Evolutionary conservation across 208 protist genomes (phyloP).

Genomic region (Acanthamoeba sp.): DNA sequence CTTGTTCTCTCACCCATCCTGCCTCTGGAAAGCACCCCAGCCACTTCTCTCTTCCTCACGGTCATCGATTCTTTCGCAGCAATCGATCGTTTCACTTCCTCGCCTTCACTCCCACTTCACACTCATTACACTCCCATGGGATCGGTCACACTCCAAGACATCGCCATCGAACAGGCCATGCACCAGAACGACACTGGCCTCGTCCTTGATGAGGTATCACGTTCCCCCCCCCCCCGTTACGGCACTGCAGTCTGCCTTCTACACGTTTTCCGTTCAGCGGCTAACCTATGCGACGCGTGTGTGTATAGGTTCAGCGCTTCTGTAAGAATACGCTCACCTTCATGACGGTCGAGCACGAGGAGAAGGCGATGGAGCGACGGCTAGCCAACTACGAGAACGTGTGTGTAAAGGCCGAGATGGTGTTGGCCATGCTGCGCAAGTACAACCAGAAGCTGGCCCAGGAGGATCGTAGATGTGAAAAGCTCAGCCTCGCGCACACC

Average conservation of each 20-base stretch:
- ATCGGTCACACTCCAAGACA: constrained; percentile 2
- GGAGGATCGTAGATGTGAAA: not conserved
- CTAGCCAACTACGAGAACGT: constrained; percentile 36
- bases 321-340: not conserved
- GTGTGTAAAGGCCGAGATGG: constrained; percentile 24
- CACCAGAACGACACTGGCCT: not conserved
- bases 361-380: not conserved
- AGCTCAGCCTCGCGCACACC: not conserved
- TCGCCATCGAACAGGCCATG: not conserved
- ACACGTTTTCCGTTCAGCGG: no score
- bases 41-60: not conserved
- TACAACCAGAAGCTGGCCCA: constrained; percentile 37
- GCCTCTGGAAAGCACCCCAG: not conserved
- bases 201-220: constrained; percentile 30
- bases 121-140: not conserved
- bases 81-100: no score
- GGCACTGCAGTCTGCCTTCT: no score
- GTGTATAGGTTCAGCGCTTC: constrained; percentile 33
- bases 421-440: constrained; percentile 34
- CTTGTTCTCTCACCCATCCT: not conserved
- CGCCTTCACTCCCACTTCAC: not conserved
- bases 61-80: no score
- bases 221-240: no score
- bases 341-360: constrained; percentile 21
- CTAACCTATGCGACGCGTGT: no score